Evolutionary conservation across 2,329 filamentous ascomycete genomes (phyloP), one percentile per base, ranked within the genome.

Genomic region (Cercospora brassicicola): DNA sequence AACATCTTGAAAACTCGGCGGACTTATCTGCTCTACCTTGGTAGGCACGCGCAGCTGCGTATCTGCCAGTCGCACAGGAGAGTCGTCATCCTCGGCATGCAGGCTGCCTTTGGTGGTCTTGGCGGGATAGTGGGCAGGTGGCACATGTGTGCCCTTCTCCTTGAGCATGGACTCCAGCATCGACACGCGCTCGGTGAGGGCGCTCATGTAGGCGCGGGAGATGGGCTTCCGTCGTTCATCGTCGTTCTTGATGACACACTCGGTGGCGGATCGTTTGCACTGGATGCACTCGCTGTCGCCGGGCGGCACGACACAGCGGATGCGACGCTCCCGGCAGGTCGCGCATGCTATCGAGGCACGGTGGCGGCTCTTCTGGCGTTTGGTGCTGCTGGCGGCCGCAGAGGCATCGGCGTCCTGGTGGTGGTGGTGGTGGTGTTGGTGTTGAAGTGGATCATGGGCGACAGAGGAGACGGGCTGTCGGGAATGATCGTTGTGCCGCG

Each of bases 161-260:
- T 72, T 69, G 42, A 75, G 70, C 68, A 74, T 69, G 9, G 71
- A 69, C 56, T 75, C 73, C 28, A 75, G 62, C 31, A 74, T 30
- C 2, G 72, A 66, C 11, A 75, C 72, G 6, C 73, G 69, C 33
- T 74, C 70, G n/a, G 71, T 72, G 64, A 75, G 67, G 9, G 73
- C 71, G 51, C 55, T 71, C 71, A 75, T 71, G 65, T 75, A 75
- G 10, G 73, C 73, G 53, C 73, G 53, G 0, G 72, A 74, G 8
- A 75, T 72, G 2, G 73, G 73, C 36, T 69, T 59, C 18, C 73
- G 59, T 45, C 73, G 64, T 62, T 75, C 73, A 51, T 75, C 73
- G 48, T 75, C 73, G 31, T 74, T 73, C 61, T 72, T 73, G 60
- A 75, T 75, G n/a, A 75, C 57, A 57, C 73, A 75, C 31, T 72